Base-by-base conservation (phyloP, 441 rosid genomes). In the Erodium moschatum region DNA sequence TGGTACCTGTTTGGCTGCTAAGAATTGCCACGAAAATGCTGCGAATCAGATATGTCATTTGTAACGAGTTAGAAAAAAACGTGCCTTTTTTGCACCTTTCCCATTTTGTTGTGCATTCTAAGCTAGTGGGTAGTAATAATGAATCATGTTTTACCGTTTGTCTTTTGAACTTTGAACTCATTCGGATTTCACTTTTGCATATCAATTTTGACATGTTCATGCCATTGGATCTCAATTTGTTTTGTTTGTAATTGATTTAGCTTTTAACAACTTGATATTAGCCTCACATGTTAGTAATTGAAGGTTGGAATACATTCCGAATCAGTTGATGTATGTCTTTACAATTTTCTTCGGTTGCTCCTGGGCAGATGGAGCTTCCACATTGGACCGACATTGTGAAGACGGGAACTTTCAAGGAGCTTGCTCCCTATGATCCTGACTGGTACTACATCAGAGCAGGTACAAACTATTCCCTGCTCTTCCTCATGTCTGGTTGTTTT, bases 381-480 rank as follows among this genome's bases (percentile, higher is more conserved):
- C 74, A 70, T 6, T 91, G 96, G 97, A 87, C 92, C 21, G 97
- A 91, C 70, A 87, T 91, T 54, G 97, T 91, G 77, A 91, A 91
- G 84, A 91, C 97, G 0, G 97, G 84, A 9, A 81, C 73, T 42
- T 78, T 83, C 56, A 91, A 89, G 83, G 97, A 91, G 86, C 92
- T 91, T 72, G 96, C 97, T 16, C 97, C 97, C 12, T 91, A 89
- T 79, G 97, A 91, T 38, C 93, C 87, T 1, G 96, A 91, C 40
- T 91, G 96, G 97, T 91, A 91, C 76, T 91, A 74, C 77, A 77
- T 91, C 72, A 79, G 97, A 78, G 92, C 94, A 31, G 97, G 97
- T 91, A 64, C 19, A 40, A 0, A 29, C 56, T 27, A 15, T 64
- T 65, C 33, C 13, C 3, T 21, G 33, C 21, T 20, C 21, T 15